Evolutionary conservation across 345 rosid species (phyloP).

Genomic region (Brassica incana): DNA sequence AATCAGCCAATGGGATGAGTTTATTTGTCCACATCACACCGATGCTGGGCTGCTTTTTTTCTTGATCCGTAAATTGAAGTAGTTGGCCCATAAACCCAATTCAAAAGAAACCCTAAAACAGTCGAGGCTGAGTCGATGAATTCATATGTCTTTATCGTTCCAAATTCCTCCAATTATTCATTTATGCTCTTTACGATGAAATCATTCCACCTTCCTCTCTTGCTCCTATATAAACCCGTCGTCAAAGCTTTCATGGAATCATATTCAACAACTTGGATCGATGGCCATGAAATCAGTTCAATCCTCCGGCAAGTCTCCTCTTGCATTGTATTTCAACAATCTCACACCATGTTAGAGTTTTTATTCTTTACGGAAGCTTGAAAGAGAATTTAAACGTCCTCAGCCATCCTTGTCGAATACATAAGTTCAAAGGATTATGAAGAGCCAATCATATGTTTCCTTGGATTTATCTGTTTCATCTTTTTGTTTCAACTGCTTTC

Average conservation of each 20-base stretch:
- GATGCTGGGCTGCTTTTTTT: no score
- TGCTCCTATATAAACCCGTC: background rate
- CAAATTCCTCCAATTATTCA: background rate
- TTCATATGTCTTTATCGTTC: background rate
- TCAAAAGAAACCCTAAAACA: no score
- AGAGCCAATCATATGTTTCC: background rate
- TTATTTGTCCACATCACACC: no score
- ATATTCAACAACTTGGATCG: background rate
- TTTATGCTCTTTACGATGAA: background rate
- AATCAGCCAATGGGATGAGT: no score
- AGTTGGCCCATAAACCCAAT: no score
- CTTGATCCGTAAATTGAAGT: no score
- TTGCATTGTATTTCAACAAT: background rate
- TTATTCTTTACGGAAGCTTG: background rate
- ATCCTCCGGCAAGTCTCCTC: background rate
- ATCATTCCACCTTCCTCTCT: background rate
- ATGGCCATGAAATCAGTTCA: background rate
- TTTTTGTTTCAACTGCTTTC: background rate
- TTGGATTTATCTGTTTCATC: background rate
- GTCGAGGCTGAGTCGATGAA: no score
- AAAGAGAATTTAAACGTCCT: background rate
- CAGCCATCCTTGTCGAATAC: background rate
- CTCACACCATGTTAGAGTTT: background rate
- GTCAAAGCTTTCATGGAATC: background rate
- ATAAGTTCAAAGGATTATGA: background rate